Evolutionary conservation across 352 stramenopile genomes (phyloP).

Genomic region (Phytopythium cucurbitacearum): DNA sequence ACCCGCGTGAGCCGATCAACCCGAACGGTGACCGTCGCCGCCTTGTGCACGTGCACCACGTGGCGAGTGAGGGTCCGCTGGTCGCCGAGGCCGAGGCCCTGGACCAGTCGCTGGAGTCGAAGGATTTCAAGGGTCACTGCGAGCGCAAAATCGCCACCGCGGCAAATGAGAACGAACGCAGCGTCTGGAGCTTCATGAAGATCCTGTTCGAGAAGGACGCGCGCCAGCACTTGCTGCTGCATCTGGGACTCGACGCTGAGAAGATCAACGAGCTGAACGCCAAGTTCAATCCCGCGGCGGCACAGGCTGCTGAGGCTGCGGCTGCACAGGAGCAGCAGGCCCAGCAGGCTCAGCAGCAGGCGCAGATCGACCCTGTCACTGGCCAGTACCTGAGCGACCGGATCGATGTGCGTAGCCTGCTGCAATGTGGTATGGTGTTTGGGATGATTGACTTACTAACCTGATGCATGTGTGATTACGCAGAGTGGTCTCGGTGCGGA

Average conservation of each 20-base stretch:
- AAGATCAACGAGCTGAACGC: slow-evolving; percentile 86
- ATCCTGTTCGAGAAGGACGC: slow-evolving; percentile 95
- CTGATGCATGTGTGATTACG: slow-evolving; percentile 10
- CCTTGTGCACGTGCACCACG: slow-evolving; percentile 75
- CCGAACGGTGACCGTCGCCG: slow-evolving; percentile 59
- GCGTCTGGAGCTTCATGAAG: slow-evolving; percentile 92
- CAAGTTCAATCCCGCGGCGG: slow-evolving; percentile 65
- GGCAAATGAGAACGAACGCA: slow-evolving; percentile 56
- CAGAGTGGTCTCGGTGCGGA: slow-evolving; percentile 59
- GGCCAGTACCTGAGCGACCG: slow-evolving; percentile 52
- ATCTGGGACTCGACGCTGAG: slow-evolving; percentile 93
- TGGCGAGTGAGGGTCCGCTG: slow-evolving; percentile 78
- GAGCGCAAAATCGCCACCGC: slow-evolving; percentile 80
- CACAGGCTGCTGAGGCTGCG: slow-evolving; percentile 21
- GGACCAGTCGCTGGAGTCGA: slow-evolving; percentile 86
- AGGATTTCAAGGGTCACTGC: slow-evolving; percentile 93
- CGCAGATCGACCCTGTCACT: slow-evolving; percentile 38
- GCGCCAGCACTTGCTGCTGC: slow-evolving; percentile 91
- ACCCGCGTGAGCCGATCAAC: slow-evolving; percentile 44
- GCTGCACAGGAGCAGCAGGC: slow-evolving; percentile 11
- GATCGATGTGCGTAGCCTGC: slow-evolving; percentile 56
- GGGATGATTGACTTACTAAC: neutral
- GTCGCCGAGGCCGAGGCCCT: slow-evolving; percentile 87
- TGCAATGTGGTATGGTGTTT: neutral
- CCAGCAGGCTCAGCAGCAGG: slow-evolving; percentile 11